phyloP scores from a whole-genome alignment of 1,139 yeast species.

The Sugiyamaella xylanicola region DNA sequence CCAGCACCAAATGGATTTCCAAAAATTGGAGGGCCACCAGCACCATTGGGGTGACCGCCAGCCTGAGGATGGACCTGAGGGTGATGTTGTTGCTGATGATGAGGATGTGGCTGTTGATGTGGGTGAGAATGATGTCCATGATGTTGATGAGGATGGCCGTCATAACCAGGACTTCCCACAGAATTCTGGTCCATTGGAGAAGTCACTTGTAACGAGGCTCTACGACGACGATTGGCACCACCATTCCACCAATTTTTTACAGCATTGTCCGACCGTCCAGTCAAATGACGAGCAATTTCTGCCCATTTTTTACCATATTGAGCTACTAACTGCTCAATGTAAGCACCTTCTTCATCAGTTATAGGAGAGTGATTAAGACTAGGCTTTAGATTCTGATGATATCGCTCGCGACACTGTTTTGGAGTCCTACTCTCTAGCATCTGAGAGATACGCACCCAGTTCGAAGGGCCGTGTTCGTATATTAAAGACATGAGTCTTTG shows the following conservation, averaged over 20 bases:
- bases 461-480: conserved; percentile 74
- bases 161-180: conserved; percentile 19
- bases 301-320: conserved; percentile 93
- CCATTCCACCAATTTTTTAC: conserved; percentile 98
- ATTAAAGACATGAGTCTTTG: conserved; percentile 69
- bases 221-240: conserved; percentile 76
- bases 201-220: conserved; percentile 46
- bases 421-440: conserved; percentile 78
- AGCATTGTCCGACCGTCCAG: conserved; percentile 87
- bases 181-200: conserved; percentile 24
- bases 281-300: conserved; percentile 83
- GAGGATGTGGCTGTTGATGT: conserved; percentile 23
- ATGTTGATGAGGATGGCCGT: conserved; percentile 22
- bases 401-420: conserved; percentile 89
- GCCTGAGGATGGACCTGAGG: conserved; percentile 9
- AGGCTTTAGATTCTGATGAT: conserved; percentile 90
- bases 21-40: conserved; percentile 13
- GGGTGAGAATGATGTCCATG: conserved; percentile 24
- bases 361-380: conserved; percentile 80
- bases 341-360: conserved; percentile 77
- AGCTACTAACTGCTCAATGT: conserved; percentile 76
- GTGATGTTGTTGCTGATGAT: conserved; percentile 23
- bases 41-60: background rate
- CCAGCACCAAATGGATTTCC: conserved; percentile 13
- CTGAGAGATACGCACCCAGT: conserved; percentile 87